Evolutionary conservation across 805 yeast species (phyloP).

Genomic region (Monosporozyma aquatica): DNA sequence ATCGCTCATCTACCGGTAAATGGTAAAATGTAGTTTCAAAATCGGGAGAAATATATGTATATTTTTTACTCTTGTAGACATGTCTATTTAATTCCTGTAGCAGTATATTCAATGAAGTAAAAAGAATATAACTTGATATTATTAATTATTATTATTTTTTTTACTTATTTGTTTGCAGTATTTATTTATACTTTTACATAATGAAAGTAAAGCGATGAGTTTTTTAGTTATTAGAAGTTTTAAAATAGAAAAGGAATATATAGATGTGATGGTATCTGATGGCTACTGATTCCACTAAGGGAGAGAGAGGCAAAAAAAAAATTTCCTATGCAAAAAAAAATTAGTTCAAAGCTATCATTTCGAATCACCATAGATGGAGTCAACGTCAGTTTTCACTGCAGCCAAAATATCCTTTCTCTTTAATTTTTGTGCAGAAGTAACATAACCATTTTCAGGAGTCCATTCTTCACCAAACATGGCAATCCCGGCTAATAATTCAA

Average conservation of each 20-base stretch:
- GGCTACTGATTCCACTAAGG: too few species aligned
- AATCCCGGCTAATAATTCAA: slow-evolving; percentile 74
- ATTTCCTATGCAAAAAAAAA: too few species aligned
- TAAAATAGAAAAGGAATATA: too few species aligned
- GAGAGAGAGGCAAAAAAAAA: background rate
- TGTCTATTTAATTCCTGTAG: too few species aligned
- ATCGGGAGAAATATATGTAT: slow-evolving; percentile 27
- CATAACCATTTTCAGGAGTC: slow-evolving; percentile 94
- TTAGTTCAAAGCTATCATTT: too few species aligned
- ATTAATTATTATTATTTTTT: background rate
- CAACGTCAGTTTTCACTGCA: slow-evolving; percentile 58
- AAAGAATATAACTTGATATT: too few species aligned
- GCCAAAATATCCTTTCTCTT: slow-evolving; percentile 85
- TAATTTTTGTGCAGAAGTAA: slow-evolving; percentile 91
- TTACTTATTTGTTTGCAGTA: background rate
- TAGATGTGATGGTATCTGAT: too few species aligned
- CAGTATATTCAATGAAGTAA: too few species aligned
- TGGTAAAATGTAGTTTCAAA: slow-evolving; percentile 35
- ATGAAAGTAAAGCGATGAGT: too few species aligned
- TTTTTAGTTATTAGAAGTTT: too few species aligned
- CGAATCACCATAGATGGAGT: slow-evolving; percentile 46
- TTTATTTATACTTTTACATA: too few species aligned
- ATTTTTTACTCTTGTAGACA: background rate
- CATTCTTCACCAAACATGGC: slow-evolving; percentile 84
- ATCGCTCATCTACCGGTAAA: slow-evolving; percentile 34